phyloP scores from a whole-genome alignment of 192 early-diverging fungal genomes.

The Obelidium mucronatum region DNA sequence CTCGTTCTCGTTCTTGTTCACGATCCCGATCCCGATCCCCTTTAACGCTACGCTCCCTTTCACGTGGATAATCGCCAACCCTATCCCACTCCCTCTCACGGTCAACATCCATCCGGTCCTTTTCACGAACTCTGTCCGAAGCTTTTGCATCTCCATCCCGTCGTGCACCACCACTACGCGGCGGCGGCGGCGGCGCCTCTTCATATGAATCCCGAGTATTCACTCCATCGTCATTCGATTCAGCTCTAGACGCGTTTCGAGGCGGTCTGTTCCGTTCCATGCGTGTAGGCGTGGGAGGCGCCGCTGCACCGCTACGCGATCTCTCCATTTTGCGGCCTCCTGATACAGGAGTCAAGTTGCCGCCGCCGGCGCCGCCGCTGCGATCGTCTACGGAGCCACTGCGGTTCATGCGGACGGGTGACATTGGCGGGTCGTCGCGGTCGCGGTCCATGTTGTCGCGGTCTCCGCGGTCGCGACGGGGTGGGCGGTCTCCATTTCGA shows the following conservation, averaged over 20 bases:
- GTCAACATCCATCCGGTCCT: neutral
- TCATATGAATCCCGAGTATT: neutral
- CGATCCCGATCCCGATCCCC: neutral
- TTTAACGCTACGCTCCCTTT: slow-evolving; percentile 4
- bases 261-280: neutral
- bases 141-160: no score
- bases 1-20: slow-evolving; percentile 2
- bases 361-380: neutral
- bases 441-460: neutral
- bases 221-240: neutral
- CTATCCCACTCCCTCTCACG: neutral
- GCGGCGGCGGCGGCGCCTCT: neutral
- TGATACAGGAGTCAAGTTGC: neutral
- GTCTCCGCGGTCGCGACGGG: neutral
- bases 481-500: neutral
- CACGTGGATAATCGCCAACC: neutral
- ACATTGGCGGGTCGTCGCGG: neutral
- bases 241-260: neutral
- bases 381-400: neutral
- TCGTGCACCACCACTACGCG: no score
- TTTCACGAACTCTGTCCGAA: neutral
- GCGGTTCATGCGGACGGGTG: slow-evolving; percentile 4
- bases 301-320: neutral
- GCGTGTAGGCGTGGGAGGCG: neutral
- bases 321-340: neutral